phyloP scores from a whole-genome alignment of 495 filamentous ascomycete genomes.

The Hamigera avellanea region DNA sequence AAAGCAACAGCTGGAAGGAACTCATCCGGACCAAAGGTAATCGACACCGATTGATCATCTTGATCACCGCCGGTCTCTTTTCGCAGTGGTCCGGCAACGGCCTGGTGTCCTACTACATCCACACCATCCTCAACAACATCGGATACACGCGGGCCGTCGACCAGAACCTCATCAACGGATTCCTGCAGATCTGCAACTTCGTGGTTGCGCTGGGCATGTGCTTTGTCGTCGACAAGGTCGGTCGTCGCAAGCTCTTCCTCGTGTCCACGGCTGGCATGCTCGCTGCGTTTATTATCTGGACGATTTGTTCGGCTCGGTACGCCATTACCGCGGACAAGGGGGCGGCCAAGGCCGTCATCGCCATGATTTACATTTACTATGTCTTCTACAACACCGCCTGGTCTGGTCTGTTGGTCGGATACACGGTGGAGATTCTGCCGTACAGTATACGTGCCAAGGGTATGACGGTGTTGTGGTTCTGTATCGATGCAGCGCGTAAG shows the following conservation, averaged over 20 bases:
- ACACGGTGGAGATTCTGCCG: conserved; percentile 54
- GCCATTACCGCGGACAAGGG: conserved; percentile 29
- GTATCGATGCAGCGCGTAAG: conserved; percentile 32
- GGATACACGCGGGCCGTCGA: conserved; percentile 38
- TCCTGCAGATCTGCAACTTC: conserved; percentile 24
- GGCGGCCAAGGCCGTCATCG: conserved; percentile 40
- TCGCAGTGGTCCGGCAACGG: conserved; percentile 61
- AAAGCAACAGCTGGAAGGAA: conserved; percentile 31
- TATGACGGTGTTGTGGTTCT: conserved; percentile 54
- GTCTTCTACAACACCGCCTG: conserved; percentile 48
- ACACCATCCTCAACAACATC: conserved; percentile 42
- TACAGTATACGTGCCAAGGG: conserved; percentile 62
- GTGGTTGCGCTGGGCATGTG: conserved; percentile 43
- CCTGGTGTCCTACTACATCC: conserved; percentile 53
- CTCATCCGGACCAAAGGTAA: conserved; percentile 61
- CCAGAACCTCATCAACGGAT: conserved; percentile 29
- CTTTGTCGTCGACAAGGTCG: conserved; percentile 48
- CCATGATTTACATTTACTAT: conserved; percentile 49
- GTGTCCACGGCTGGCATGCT: conserved; percentile 49
- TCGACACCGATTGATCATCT: conserved; percentile 46
- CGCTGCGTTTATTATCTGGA: conserved; percentile 45
- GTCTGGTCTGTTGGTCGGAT: conserved; percentile 52
- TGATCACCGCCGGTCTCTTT: conserved; percentile 43
- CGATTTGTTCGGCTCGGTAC: conserved; percentile 44
- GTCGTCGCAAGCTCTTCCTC: conserved; percentile 47